Evolutionary conservation across 2,329 filamentous ascomycete genomes (phyloP).

Genomic region (Dactylellina parvicollis): DNA sequence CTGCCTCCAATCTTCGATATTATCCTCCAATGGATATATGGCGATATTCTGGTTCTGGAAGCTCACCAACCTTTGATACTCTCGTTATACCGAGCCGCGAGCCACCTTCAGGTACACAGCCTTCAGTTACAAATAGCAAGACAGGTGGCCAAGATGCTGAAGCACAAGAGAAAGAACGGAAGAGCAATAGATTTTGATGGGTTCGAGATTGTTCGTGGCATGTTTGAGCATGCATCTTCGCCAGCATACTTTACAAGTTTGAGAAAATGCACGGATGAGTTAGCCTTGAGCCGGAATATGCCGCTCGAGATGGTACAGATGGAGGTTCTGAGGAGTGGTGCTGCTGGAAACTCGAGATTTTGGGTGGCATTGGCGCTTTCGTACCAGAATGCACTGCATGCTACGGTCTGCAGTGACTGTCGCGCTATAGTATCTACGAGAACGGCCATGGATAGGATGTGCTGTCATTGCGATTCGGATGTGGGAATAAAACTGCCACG

Average conservation of each 20-base stretch:
- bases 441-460: conserved; percentile 28
- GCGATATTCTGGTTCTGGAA: conserved; percentile 30
- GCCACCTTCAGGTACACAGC: conserved; percentile 17
- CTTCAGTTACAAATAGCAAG: conserved; percentile 23
- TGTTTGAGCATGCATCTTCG: conserved; percentile 15
- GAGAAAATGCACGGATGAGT: conserved; percentile 45
- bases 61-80: conserved; percentile 35
- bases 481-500: not conserved
- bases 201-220: conserved; percentile 38
- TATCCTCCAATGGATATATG: conserved; percentile 42
- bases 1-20: conserved; percentile 46
- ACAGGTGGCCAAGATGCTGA: conserved; percentile 39
- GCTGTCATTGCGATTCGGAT: conserved; percentile 40
- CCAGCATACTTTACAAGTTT: conserved; percentile 25
- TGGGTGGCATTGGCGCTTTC: conserved; percentile 38
- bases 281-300: conserved; percentile 17
- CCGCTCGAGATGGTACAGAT: not conserved
- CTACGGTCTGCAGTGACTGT: conserved; percentile 37
- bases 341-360: conserved; percentile 4
- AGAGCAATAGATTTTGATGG: conserved; percentile 26
- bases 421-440: conserved; percentile 19
- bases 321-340: not conserved
- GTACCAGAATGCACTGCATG: conserved; percentile 39
- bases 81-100: conserved; percentile 32
- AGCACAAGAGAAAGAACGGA: conserved; percentile 29